phyloP scores from a whole-genome alignment of 1,139 yeast genomes.

The Spencermartinsiella ligniputridi region DNA sequence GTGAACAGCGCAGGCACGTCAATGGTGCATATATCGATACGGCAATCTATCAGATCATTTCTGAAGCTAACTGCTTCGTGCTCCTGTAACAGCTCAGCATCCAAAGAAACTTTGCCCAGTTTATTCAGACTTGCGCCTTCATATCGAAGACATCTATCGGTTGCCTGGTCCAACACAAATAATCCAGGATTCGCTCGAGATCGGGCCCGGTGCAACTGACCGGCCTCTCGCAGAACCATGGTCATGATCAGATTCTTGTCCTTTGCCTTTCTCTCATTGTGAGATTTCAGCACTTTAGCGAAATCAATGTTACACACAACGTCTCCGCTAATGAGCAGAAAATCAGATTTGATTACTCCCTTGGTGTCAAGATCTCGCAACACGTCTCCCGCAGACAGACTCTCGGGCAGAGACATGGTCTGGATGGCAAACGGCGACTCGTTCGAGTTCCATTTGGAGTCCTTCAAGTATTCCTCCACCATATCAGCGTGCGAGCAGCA shows the following conservation, averaged over 20 bases:
- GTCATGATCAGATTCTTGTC: slow-evolving; percentile 93
- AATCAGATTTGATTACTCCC: slow-evolving; percentile 85
- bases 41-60: slow-evolving; percentile 93
- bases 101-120: slow-evolving; percentile 49
- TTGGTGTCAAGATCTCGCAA: slow-evolving; percentile 92
- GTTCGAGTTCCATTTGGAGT: slow-evolving; percentile 72
- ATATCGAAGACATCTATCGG: slow-evolving; percentile 76
- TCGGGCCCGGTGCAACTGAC: slow-evolving; percentile 77
- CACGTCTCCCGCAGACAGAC: slow-evolving; percentile 92
- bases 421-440: slow-evolving; percentile 76
- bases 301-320: slow-evolving; percentile 89
- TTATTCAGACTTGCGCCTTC: slow-evolving; percentile 43
- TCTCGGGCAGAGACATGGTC: slow-evolving; percentile 80
- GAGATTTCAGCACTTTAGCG: slow-evolving; percentile 65
- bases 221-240: slow-evolving; percentile 84
- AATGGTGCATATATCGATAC: slow-evolving; percentile 90
- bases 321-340: slow-evolving; percentile 86
- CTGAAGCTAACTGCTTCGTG: slow-evolving; percentile 75
- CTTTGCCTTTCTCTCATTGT: slow-evolving; percentile 57
- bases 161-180: slow-evolving; percentile 69
- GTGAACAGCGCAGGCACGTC: slow-evolving; percentile 94
- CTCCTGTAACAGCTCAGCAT: slow-evolving; percentile 77
- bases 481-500: slow-evolving; percentile 89
- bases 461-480: slow-evolving; percentile 72
- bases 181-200: slow-evolving; percentile 72